phyloP scores from a whole-genome alignment of 805 yeast species.

The Zygosaccharomyces rouxii region DNA sequence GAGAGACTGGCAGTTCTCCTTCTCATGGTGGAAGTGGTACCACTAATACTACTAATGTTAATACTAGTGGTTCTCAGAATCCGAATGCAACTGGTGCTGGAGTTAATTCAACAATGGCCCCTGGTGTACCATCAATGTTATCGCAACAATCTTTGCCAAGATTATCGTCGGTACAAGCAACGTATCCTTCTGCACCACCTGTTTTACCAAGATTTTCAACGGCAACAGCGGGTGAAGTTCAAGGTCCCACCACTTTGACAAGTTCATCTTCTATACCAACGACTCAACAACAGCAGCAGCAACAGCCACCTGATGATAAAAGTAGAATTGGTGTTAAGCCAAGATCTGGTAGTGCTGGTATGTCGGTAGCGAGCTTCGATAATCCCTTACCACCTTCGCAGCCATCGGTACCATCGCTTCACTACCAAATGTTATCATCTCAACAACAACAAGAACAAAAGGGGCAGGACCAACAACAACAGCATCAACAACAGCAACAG shows the following conservation, averaged over 20 bases:
- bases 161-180: conserved; percentile 13
- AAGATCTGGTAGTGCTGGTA: conserved; percentile 15
- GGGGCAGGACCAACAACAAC: conserved; percentile 22
- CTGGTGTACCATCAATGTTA: conserved; percentile 7
- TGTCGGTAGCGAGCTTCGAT: conserved; percentile 32
- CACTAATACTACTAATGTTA: not conserved
- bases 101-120: conserved; percentile 1
- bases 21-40: conserved; percentile 1
- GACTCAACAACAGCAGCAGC: not conserved
- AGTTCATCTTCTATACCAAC: not conserved
- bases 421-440: conserved; percentile 9
- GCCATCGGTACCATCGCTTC: conserved; percentile 8
- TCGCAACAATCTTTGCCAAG: conserved; percentile 13
- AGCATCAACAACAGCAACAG: conserved; percentile 12
- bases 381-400: conserved; percentile 27
- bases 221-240: conserved; percentile 4
- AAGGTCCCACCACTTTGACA: not conserved
- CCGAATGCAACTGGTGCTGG: not conserved
- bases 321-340: conserved; percentile 2
- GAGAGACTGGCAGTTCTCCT: conserved; percentile 7
- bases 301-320: conserved; percentile 6
- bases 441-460: conserved; percentile 9
- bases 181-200: conserved; percentile 7
- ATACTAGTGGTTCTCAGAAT: not conserved
- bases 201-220: conserved; percentile 7